phyloP scores from a whole-genome alignment of 2,329 filamentous ascomycete genomes.

The Chlorencoelia australis region DNA sequence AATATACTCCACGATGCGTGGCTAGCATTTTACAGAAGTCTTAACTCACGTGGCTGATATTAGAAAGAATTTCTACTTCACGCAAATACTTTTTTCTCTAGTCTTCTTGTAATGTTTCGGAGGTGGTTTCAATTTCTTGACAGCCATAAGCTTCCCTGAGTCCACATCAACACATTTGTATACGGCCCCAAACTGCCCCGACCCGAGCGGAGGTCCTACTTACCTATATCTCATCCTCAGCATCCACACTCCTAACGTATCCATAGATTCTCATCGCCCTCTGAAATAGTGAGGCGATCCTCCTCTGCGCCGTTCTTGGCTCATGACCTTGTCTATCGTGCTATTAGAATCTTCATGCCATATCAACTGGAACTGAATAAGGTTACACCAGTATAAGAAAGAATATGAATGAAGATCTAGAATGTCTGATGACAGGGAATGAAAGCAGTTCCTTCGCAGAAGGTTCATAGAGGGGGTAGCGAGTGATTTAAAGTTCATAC shows the following conservation, averaged over 20 bases:
- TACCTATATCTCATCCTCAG: slow-evolving; percentile 12
- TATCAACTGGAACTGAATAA: slow-evolving; percentile 8
- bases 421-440: no score
- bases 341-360: slow-evolving; percentile 5
- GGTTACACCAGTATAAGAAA: no score
- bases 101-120: slow-evolving; percentile 2
- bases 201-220: slow-evolving; percentile 7
- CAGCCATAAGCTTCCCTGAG: slow-evolving; percentile 15
- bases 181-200: slow-evolving; percentile 15
- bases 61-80: slow-evolving; percentile 9
- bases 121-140: slow-evolving; percentile 15
- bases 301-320: slow-evolving; percentile 1
- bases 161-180: slow-evolving; percentile 15
- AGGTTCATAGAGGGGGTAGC: no score
- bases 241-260: slow-evolving; percentile 5
- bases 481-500: no score
- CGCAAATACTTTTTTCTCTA: slow-evolving; percentile 4
- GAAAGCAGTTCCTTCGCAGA: no score
- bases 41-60: slow-evolving; percentile 7
- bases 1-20: slow-evolving; percentile 9
- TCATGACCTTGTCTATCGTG: slow-evolving; percentile 2
- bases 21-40: slow-evolving; percentile 1
- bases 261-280: slow-evolving; percentile 6
- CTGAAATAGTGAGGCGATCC: slow-evolving; percentile 6
- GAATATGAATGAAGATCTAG: no score